Evolutionary conservation across 495 filamentous ascomycete genomes (phyloP).

Genomic region (Trichoderma reesei): DNA sequence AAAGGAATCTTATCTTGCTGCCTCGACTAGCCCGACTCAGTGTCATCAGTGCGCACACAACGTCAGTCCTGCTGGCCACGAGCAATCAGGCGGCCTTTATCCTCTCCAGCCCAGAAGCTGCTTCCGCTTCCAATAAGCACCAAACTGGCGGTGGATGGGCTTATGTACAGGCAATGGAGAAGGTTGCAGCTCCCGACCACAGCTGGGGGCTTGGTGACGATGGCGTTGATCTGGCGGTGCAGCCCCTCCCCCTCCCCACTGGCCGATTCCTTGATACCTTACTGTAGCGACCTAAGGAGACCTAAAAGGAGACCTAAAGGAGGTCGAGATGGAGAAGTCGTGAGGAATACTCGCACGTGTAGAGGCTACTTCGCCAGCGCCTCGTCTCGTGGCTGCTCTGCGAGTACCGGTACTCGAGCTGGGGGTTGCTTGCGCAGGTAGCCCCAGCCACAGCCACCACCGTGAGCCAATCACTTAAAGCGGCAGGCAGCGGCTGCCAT

Average conservation of each 20-base stretch:
- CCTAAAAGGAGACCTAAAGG: not conserved
- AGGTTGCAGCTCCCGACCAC: not conserved
- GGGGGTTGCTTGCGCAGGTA: not conserved
- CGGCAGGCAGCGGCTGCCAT: conserved; percentile 6
- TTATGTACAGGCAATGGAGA: not conserved
- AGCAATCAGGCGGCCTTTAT: not conserved
- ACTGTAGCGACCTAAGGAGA: conserved; percentile 3
- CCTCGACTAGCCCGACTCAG: not conserved
- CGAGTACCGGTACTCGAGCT: too few relatives aligned
- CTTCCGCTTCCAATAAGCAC: not conserved
- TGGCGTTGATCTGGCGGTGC: conserved; percentile 6
- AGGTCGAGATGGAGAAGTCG: not conserved
- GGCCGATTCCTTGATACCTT: not conserved
- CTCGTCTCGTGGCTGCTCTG: too few relatives aligned
- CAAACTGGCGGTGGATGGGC: not conserved
- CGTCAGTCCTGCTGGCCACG: not conserved
- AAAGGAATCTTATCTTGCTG: not conserved
- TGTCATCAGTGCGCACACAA: not conserved
- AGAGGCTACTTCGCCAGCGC: too few relatives aligned
- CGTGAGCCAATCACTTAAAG: conserved; percentile 5
- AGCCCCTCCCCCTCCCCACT: not conserved
- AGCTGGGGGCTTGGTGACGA: conserved; percentile 1
- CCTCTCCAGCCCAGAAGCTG: not conserved
- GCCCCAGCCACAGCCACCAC: conserved; percentile 7
- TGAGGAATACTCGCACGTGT: not conserved